Conservation (phyloP, 441 rosid genomes). For the Pelargonium citronellum region DNA sequence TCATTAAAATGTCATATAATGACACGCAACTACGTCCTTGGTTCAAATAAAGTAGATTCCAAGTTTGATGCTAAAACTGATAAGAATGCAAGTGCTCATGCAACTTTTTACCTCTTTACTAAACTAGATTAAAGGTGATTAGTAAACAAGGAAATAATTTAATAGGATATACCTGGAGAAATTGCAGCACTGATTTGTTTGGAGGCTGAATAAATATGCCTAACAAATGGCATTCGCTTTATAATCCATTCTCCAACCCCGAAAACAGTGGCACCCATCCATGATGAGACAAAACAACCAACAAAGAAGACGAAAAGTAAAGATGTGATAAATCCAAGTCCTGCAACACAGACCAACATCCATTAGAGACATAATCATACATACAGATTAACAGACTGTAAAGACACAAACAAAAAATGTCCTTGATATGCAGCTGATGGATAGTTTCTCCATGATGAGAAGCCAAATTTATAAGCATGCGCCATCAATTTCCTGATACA, state of each 20-base stretch:
- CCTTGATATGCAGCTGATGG: not conserved
- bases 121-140: too few species aligned
- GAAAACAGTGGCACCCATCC: slow-evolving; percentile 84
- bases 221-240: slow-evolving; percentile 86
- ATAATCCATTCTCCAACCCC: slow-evolving; percentile 92
- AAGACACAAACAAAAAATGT: not conserved
- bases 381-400: not conserved
- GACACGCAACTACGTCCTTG: too few species aligned
- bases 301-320: slow-evolving; percentile 73
- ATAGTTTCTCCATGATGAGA: not conserved
- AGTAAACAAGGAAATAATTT: too few species aligned
- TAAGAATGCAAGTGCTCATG: not conserved
- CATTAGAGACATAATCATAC: slow-evolving; percentile 14
- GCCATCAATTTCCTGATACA: too few species aligned
- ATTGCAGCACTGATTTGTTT: slow-evolving; percentile 92
- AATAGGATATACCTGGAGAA: slow-evolving; percentile 55
- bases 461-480: too few species aligned
- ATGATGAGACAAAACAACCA: slow-evolving; percentile 90
- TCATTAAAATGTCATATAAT: not conserved
- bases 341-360: slow-evolving; percentile 36
- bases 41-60: not conserved
- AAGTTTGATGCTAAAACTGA: too few species aligned
- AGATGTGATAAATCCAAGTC: slow-evolving; percentile 92
- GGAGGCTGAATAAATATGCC: slow-evolving; percentile 82
- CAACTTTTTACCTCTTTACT: not conserved